phyloP scores from a whole-genome alignment of 108 stramenopile genomes.

The Stephanodiscus triporus region DNA sequence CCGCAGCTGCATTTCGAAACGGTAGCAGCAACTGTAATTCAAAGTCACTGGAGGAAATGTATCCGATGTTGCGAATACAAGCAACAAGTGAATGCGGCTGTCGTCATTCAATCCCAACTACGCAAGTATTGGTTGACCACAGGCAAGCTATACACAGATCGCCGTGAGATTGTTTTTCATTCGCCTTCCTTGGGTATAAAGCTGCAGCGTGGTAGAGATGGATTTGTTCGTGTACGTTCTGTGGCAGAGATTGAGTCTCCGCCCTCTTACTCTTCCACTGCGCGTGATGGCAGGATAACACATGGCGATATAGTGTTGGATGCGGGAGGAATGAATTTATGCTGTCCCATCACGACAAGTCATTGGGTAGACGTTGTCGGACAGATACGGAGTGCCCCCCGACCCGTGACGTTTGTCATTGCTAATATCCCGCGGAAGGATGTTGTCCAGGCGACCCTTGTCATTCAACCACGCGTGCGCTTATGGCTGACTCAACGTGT shows the following conservation, averaged over 20 bases:
- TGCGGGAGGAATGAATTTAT: background rate
- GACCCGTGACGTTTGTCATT: background rate
- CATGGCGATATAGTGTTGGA: background rate
- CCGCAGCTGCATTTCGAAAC: background rate
- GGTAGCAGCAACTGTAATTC: background rate
- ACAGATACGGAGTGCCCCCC: background rate
- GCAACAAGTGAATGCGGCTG: slow-evolving; percentile 3
- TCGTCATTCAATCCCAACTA: slow-evolving; percentile 12
- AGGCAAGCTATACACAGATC: slow-evolving; percentile 9
- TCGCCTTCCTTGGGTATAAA: slow-evolving; percentile 2
- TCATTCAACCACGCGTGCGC: slow-evolving; percentile 1
- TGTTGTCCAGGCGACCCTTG: background rate
- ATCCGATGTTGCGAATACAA: background rate
- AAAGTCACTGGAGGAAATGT: slow-evolving; percentile 4
- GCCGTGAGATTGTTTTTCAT: background rate
- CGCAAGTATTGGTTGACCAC: slow-evolving; percentile 6
- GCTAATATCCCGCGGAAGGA: background rate
- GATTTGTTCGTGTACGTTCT: slow-evolving; percentile 1
- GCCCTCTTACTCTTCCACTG: background rate
- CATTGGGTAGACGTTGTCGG: background rate
- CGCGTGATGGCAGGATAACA: background rate
- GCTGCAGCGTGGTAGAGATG: background rate
- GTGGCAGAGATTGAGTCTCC: background rate
- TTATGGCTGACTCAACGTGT: background rate
- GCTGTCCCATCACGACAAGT: background rate